These are phyloP conservation scores for Crithidia sp. DNA, from an alignment of 208 protist genomes.

Conservation along the genomic window DNA sequence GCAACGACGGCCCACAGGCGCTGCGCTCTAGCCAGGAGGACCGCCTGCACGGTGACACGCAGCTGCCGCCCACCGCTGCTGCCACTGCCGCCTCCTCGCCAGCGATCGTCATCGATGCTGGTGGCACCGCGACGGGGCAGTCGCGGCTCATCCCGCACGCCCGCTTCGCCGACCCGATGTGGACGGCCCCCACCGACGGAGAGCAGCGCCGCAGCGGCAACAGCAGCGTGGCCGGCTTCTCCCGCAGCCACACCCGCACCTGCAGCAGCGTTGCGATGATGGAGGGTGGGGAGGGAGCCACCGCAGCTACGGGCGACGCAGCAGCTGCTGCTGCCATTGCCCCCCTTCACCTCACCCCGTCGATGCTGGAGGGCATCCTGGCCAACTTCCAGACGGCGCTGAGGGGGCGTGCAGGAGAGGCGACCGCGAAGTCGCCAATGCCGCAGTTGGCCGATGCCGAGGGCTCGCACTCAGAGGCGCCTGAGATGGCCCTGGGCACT, in stretches of 20 bases:
- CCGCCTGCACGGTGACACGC: background rate
- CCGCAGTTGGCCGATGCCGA: constrained; percentile 15
- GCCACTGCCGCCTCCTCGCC: background rate
- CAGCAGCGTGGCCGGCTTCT: background rate
- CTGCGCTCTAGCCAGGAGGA: background rate
- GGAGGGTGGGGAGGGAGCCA: too few relatives aligned
- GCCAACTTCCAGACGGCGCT: constrained; percentile 34
- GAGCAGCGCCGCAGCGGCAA: constrained; percentile 2
- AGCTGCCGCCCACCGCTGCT: background rate
- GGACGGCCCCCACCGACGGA: background rate
- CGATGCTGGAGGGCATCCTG: constrained; percentile 21
- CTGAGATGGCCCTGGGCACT: background rate
- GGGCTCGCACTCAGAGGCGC: background rate
- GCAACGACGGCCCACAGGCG: background rate
- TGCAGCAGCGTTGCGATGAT: too few relatives aligned
- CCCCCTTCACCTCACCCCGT: constrained; percentile 26
- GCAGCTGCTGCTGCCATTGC: background rate
- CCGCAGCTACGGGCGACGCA: too few relatives aligned
- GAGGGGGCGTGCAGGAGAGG: constrained; percentile 12
- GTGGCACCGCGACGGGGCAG: background rate
- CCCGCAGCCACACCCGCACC: too few relatives aligned
- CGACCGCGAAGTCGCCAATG: background rate
- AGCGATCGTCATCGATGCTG: background rate
- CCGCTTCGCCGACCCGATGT: constrained; percentile 2
- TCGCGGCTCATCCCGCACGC: background rate